A percentile compares a stretch with the other conserved stretches of the same genome.
Conservation (phyloP, 2,329 filamentous ascomycete species). For the Didymella glomerata region DNA sequence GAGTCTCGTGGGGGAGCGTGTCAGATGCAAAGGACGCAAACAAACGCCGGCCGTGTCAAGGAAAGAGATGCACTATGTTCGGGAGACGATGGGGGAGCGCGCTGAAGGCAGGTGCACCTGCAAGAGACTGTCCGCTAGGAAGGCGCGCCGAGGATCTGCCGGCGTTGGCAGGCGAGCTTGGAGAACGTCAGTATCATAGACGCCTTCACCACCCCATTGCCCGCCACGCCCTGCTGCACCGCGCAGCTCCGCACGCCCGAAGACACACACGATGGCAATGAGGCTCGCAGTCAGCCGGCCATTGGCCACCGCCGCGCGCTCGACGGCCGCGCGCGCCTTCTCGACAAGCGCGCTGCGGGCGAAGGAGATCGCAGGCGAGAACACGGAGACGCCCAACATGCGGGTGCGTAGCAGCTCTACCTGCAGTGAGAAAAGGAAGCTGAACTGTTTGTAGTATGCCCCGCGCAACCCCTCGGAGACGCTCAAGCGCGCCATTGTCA, state of each 20-base stretch:
- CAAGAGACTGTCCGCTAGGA: slow-evolving; percentile 17
- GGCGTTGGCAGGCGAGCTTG: slow-evolving; percentile 9
- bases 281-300: slow-evolving; percentile 52
- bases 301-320: slow-evolving; percentile 49
- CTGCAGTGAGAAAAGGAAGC: too few relatives aligned
- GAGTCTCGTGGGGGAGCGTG: slow-evolving; percentile 6
- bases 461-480: slow-evolving; percentile 57
- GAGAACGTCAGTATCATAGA: slow-evolving; percentile 11
- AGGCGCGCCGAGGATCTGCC: slow-evolving; percentile 5
- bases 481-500: slow-evolving; percentile 81
- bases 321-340: slow-evolving; percentile 54
- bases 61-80: slow-evolving; percentile 37
- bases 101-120: slow-evolving; percentile 13
- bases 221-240: slow-evolving; percentile 31
- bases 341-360: slow-evolving; percentile 52
- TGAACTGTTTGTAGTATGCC: slow-evolving; percentile 45
- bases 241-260: slow-evolving; percentile 32
- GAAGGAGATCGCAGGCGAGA: slow-evolving; percentile 56
- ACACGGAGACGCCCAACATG: slow-evolving; percentile 57
- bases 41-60: slow-evolving; percentile 46
- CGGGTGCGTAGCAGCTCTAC: slow-evolving; percentile 40
- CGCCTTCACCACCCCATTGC: slow-evolving; percentile 22
- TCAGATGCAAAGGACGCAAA: slow-evolving; percentile 26
- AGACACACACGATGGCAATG: slow-evolving; percentile 51
- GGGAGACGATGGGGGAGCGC: slow-evolving; percentile 24